Evolutionary conservation across 768 basidiomycete species (phyloP), one percentile per base, ranked within the genome.

Genomic region (Porphyrellus cyaneotinctus): DNA sequence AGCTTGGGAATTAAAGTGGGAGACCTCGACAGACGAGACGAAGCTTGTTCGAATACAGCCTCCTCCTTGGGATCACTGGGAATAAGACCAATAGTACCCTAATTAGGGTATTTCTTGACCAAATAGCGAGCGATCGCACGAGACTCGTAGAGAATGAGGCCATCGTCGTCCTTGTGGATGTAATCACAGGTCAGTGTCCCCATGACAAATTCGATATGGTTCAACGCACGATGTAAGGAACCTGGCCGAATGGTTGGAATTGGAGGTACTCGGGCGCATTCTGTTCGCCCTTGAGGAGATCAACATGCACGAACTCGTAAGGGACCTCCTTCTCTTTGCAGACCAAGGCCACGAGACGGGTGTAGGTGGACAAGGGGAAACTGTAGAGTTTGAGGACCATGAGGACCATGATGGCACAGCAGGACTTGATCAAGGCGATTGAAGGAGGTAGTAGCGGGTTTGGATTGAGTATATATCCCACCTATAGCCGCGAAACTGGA

Each of bases 61-160:
- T 57, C 58, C 9, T 67, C 69, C 61, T 69, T 62, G 31, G 59
- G 57, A 57, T 75, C 74, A 22, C 60, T 61, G 6, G 86, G 85
- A 28, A 83, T 69, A 30, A 87, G 73, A 10, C 51, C 62, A 13
- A 65, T 52, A 6, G 77, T 72, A 20, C 82, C 82, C 53, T 82
- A 75, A 43, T 69, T 52, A 9, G 75, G 62, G 58, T 82, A 80
- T 64, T 85, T 85, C 33, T 66, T 64, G 32, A 73, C 77, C 58
- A 87, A 60, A 64, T 87, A 88, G 14, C 80, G 77, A 35, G 62
- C 66, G 55, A 87, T 85, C 1, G 84, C 84, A 13, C 83, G 79
- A 36, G 77, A 77, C 60, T 85, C 84, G 64, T 76, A 86, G 24
- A 89, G 58, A 50, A 78, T 70, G 66, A 85, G 79, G 5, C 83